Percentiles rank a stretch among this genome's conserved stretches.
Evolutionary conservation across 768 basidiomycete species (phyloP).

Genomic region (Termitomyces sp.): DNA sequence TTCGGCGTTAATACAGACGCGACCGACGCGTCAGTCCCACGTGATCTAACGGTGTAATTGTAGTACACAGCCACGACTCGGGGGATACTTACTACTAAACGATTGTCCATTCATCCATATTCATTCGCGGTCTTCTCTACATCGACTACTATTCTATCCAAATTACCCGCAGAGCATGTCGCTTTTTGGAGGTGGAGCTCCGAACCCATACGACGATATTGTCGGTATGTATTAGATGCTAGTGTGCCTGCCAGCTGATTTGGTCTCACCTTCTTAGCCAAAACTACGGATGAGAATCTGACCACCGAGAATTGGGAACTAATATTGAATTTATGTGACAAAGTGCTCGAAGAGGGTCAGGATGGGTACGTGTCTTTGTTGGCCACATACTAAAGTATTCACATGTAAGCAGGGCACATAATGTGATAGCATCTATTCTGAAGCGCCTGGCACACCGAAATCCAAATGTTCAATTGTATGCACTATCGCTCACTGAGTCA

Average conservation of each 20-base stretch:
- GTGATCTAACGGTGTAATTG: not conserved
- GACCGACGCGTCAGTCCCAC: not conserved
- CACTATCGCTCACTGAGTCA: constrained; percentile 83
- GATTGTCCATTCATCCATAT: not conserved
- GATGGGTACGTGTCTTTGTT: constrained; percentile 57
- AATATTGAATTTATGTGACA: constrained; percentile 93
- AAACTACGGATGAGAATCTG: constrained; percentile 97
- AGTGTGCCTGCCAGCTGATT: not conserved
- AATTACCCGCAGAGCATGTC: constrained; percentile 39
- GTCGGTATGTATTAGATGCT: constrained; percentile 53
- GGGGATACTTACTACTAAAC: not conserved
- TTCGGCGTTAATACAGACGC: not conserved
- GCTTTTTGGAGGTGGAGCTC: constrained; percentile 56
- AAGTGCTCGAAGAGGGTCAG: constrained; percentile 87
- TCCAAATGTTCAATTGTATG: constrained; percentile 94
- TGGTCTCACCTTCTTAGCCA: constrained; percentile 49
- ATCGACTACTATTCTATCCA: not conserved
- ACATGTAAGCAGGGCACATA: constrained; percentile 68
- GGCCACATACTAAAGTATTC: not conserved
- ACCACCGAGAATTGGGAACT: constrained; percentile 96
- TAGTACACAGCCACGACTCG: constrained; percentile 23
- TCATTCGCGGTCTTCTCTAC: not conserved
- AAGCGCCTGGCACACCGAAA: constrained; percentile 93
- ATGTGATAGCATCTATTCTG: constrained; percentile 78
- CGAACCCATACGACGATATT: constrained; percentile 87